Evolutionary conservation across 2,329 filamentous ascomycete species (phyloP).

Genomic region (Xylaria sp.): DNA sequence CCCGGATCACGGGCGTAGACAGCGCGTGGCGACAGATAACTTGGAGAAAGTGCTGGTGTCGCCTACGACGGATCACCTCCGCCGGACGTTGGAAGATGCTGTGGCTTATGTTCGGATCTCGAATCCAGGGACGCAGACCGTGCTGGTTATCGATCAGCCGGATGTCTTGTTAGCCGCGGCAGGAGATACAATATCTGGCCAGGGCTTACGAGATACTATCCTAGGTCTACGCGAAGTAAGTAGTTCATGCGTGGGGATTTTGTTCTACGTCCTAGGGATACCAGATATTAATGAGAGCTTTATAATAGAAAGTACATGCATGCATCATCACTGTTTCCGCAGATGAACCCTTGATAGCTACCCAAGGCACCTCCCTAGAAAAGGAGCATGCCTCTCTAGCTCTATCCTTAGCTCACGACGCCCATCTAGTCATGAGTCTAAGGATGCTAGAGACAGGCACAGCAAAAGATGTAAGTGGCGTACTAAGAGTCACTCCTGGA

Average conservation of each 20-base stretch:
- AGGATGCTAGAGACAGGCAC: constrained; percentile 85
- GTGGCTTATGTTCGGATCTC: constrained; percentile 51
- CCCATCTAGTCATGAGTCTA: constrained; percentile 76
- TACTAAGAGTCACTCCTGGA: constrained; percentile 78
- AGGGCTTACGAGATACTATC: constrained; percentile 66
- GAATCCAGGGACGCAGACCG: constrained; percentile 52
- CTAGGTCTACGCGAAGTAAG: constrained; percentile 72
- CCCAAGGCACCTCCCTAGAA: constrained; percentile 73
- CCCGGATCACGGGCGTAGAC: constrained; percentile 24
- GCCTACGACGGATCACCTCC: constrained; percentile 52
- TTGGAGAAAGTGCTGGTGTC: constrained; percentile 46
- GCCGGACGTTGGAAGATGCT: constrained; percentile 54
- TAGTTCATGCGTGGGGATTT: constrained; percentile 35
- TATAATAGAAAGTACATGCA: constrained; percentile 68
- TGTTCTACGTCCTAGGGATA: constrained; percentile 17
- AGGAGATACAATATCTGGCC: constrained; percentile 57
- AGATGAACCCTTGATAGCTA: constrained; percentile 75
- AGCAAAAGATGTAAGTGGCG: constrained; percentile 91
- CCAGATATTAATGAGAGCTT: constrained; percentile 41
- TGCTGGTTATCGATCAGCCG: constrained; percentile 74
- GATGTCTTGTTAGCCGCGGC: constrained; percentile 73
- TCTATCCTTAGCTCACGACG: constrained; percentile 78
- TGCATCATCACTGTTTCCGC: constrained; percentile 76
- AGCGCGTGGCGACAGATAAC: constrained; percentile 14
- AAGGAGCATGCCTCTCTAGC: constrained; percentile 76